Percentiles rank a stretch among this genome's conserved stretches.
Evolutionary conservation across 1,139 yeast genomes (phyloP).

Genomic region (Candida glucosophila): DNA sequence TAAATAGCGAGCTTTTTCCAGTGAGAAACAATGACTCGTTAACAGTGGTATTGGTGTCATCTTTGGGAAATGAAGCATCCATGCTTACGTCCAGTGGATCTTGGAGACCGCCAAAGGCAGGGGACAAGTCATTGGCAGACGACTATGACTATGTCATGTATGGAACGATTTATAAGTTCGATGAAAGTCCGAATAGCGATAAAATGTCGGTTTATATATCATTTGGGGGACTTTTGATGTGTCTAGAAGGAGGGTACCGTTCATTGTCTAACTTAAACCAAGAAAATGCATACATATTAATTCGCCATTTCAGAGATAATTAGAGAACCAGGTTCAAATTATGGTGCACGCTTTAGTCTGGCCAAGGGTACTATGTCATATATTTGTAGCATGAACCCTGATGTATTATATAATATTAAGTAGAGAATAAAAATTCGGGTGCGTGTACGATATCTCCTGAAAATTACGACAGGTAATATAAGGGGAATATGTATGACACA

Average conservation of each 20-base stretch:
- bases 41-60: conserved; percentile 81
- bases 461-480: too few relatives aligned
- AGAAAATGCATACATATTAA: conserved; percentile 84
- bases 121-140: conserved; percentile 82
- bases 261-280: conserved; percentile 83
- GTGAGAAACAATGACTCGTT: conserved; percentile 69
- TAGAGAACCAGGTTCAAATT: conserved; percentile 10
- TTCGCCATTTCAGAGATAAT: conserved; percentile 58
- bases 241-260: conserved; percentile 93
- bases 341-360: too few relatives aligned
- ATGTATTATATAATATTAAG: too few relatives aligned
- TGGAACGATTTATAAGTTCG: conserved; percentile 96
- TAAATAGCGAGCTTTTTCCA: conserved; percentile 90
- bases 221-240: conserved; percentile 90
- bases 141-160: conserved; percentile 98
- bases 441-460: too few relatives aligned
- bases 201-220: conserved; percentile 84
- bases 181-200: conserved; percentile 70
- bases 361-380: too few relatives aligned
- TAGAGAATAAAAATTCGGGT: too few relatives aligned
- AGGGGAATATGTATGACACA: conserved; percentile 14
- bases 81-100: conserved; percentile 56
- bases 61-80: conserved; percentile 54
- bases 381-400: too few relatives aligned
- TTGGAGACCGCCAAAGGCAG: conserved; percentile 89